Evolutionary conservation across 345 rosid species (phyloP), one percentile per base, ranked within the genome.

Genomic region (Diplotaxis tenuifolia): DNA sequence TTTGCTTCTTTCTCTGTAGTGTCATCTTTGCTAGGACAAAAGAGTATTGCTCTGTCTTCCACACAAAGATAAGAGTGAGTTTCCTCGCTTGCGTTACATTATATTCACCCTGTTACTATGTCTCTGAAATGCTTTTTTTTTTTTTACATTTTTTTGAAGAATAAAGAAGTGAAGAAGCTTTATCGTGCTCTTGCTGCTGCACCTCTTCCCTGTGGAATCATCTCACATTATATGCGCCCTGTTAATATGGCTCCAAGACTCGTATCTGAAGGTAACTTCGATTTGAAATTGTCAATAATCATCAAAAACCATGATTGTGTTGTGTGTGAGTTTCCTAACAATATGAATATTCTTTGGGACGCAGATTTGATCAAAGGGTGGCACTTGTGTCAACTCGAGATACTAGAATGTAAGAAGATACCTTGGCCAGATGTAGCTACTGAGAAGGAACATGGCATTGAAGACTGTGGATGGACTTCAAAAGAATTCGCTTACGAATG

Each of bases 151-250:
- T 9, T 49, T 28, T 47, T 54, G 19, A 74, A 91, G 98, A 89
- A 89, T 56, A 89, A 86, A 82, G 80, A 68, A 77, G 97, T 93
- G 67, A 89, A 84, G 91, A 93, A 93, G 75, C 91, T 89, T 47
- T 93, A 93, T 83, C 85, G 82, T 60, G 98, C 94, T 75, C 96
- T 93, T 72, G 83, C 92, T 75, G 88, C 85, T 65, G 86, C 93
- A 47, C 93, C 98, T 73, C 67, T 88, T 70, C 88, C 96, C 16
- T 63, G 67, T 77, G 96, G 98, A 79, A 66, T 91, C 1, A 82
- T 91, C 62, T 86, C 90, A 59, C 97, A 93, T 78, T 93, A 91
- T 77, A 93, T 93, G 96, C 89, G 97, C 18, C 97, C 98, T 5
- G 45, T 83, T 59, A 91, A 89, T 67, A 74, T 77, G 72, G 97